phyloP scores from a whole-genome alignment of 2,329 filamentous ascomycete species.

The Calonectria pseudoturangicola region DNA sequence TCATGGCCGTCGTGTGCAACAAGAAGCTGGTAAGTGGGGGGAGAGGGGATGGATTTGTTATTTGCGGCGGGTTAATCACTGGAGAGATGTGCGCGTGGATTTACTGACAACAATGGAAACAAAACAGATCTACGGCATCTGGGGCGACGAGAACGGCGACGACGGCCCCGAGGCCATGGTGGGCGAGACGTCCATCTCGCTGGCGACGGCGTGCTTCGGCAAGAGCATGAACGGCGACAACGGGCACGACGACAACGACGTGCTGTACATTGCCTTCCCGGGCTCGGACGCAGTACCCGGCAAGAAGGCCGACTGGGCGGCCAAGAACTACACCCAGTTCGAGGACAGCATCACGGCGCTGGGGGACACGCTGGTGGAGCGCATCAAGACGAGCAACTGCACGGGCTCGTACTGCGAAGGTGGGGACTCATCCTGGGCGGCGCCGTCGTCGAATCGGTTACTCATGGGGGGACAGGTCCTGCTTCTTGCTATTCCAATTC shows the following conservation, averaged over 20 bases:
- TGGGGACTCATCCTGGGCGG: constrained; percentile 3
- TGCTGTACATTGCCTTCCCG: constrained; percentile 77
- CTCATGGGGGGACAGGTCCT: constrained; percentile 45
- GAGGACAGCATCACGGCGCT: constrained; percentile 70
- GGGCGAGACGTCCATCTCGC: constrained; percentile 74
- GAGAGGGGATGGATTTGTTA: no score
- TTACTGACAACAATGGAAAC: not conserved
- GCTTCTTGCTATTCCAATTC: constrained; percentile 47
- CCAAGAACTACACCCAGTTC: constrained; percentile 68
- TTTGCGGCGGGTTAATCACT: no score
- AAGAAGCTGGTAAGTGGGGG: constrained; percentile 62
- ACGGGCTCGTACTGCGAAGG: constrained; percentile 41
- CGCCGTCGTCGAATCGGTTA: not conserved
- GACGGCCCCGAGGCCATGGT: constrained; percentile 67
- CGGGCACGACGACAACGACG: constrained; percentile 74
- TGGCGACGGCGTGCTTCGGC: constrained; percentile 76
- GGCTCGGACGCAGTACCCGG: constrained; percentile 75
- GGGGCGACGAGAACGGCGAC: constrained; percentile 77
- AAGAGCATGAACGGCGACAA: constrained; percentile 70
- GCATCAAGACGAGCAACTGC: constrained; percentile 49
- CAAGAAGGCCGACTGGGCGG: constrained; percentile 72
- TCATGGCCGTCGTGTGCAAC: constrained; percentile 74
- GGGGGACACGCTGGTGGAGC: constrained; percentile 70
- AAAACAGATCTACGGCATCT: constrained; percentile 72
- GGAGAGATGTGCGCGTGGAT: no score